Percentiles rank a stretch among this genome's conserved stretches.
Conservation (phyloP, 257 asterid genomes). For the Leonotis leonurus region DNA sequence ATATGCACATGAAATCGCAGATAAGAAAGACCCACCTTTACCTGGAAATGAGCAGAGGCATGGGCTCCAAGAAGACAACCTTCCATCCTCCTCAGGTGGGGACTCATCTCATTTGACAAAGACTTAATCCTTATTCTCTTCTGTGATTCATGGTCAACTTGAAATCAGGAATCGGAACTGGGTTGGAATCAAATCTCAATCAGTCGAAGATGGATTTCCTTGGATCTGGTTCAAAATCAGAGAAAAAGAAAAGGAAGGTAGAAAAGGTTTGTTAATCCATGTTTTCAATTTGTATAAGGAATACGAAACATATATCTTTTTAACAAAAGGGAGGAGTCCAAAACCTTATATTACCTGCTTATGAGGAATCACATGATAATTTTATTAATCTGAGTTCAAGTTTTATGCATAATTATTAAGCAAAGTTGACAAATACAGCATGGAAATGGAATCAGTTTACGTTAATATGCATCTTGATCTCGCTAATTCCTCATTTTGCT, state of each 20-base stretch:
- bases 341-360: background rate
- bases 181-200: conserved; percentile 25
- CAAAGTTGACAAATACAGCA: background rate
- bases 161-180: conserved; percentile 41
- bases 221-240: conserved; percentile 31
- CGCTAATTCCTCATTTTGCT: background rate
- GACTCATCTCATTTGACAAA: conserved; percentile 14
- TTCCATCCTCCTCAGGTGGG: conserved; percentile 37
- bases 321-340: background rate
- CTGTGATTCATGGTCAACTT: conserved; percentile 12
- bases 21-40: conserved; percentile 21
- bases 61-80: conserved; percentile 24
- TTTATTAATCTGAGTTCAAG: conserved; percentile 7
- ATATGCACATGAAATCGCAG: conserved; percentile 1
- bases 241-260: conserved; percentile 44
- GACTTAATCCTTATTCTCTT: conserved; percentile 7
- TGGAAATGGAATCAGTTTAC: background rate
- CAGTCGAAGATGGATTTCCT: conserved; percentile 30
- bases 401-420: background rate
- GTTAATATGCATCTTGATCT: background rate
- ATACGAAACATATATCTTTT: background rate
- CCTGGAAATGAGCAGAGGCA: conserved; percentile 17
- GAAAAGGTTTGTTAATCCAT: conserved; percentile 47
- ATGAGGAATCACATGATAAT: background rate
- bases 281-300: background rate